Base-by-base conservation (phyloP, 495 filamentous ascomycete genomes). In the Xanthoparmelia taractica region DNA sequence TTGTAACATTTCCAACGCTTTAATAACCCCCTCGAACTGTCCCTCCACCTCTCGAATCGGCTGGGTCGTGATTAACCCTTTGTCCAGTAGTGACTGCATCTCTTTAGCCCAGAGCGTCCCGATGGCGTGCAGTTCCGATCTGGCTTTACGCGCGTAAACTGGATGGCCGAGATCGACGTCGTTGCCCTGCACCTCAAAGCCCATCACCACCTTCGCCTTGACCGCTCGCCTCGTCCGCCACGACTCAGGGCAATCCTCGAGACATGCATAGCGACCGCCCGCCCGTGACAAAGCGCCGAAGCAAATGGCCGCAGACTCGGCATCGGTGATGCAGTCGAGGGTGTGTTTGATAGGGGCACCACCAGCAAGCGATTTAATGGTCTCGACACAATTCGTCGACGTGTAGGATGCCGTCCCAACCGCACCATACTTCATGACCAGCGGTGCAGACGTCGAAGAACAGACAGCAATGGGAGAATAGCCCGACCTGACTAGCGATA, bases 1-100 rank as follows among this genome's bases (percentile, higher is more conserved):
- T 69, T 75, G 76, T 65, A 85, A 58, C 65, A 78, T 68, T 58
- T 82, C 59, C 68, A 88, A 48, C 0, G 84, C 85, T 5, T 78
- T 73, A n/a, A 84, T 63, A 2, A 85, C 76, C 27, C 76, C 80
- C 45, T 79, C 66, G 59, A 86, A 70, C 0, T 83, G 84, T 34
- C 75, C 75, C 33, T 69, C 64, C 33, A 70, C 66, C 11, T 85
- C 74, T 47, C 75, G 70, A 7, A 72, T 61, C 15, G 78, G 78
- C 68, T 88, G 85, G 4, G 75, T 61, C 69, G 77, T 75, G 20
- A 87, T 63, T 72, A 78, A 75, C 25, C 78, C 77, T 36, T 74
- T 59, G 8, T 72, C 76, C 29, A 87, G 27, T 64, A 87, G 55
- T 40, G 38, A 40, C 38, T 40, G 38, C 38, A 40, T 40, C 38